A percentile compares a stretch with the other conserved stretches of the same genome.
Conservation (phyloP, 257 asterid species). For the Solanum dulcamara region DNA sequence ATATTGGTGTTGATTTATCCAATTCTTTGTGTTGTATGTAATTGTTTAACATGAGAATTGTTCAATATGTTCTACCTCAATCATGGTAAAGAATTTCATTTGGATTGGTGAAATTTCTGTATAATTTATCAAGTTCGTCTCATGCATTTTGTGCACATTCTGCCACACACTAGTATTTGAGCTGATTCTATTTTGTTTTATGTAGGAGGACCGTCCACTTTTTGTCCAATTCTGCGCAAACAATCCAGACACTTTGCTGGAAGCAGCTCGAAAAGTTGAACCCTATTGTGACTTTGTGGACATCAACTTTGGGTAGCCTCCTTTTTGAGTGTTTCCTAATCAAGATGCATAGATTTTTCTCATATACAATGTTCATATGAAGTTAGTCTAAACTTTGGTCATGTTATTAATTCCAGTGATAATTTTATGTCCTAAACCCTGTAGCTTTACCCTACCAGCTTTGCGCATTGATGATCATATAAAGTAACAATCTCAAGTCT, state of each 20-base stretch:
- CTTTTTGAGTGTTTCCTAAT: not conserved
- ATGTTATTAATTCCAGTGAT: not conserved
- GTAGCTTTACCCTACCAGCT: not conserved
- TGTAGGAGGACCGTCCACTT: constrained; percentile 88
- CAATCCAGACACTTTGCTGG: constrained; percentile 73
- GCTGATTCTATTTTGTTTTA: not conserved
- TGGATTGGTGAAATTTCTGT: not conserved
- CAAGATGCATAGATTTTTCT: not conserved
- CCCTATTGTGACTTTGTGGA: constrained; percentile 81
- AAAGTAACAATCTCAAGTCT: not conserved
- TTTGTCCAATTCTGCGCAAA: constrained; percentile 98
- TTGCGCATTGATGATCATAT: not conserved
- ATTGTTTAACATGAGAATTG: not conserved
- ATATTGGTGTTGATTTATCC: not conserved
- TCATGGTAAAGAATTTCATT: not conserved
- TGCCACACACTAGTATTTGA: not conserved
- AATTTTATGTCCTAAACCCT: not conserved
- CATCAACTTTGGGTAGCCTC: constrained; percentile 75
- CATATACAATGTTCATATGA: not conserved
- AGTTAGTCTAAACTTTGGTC: not conserved
- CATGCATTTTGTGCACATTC: not conserved
- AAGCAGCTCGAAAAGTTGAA: constrained; percentile 86
- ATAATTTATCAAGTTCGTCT: not conserved
- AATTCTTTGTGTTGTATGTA: not conserved
- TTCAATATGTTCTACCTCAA: not conserved